Base-by-base conservation (phyloP, 2,329 filamentous ascomycete genomes). In the Rachicladosporium sp. region DNA sequence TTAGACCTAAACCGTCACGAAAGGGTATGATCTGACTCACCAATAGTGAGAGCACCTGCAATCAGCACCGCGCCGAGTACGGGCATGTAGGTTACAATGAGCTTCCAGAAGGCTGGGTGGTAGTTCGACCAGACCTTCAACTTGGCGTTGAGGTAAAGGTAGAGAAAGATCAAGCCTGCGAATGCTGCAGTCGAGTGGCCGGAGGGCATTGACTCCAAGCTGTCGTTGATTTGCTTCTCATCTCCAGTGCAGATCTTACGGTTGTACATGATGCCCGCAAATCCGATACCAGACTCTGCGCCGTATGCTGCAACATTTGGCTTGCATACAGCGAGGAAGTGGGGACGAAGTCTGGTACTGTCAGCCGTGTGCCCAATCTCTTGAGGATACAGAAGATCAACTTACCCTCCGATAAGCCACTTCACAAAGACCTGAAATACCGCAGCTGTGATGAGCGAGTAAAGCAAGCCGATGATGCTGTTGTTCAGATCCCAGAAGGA, bases 351-450 rank as follows among this genome's bases (percentile, higher is more conserved):
- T 3, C 35, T 30, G 15, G 15, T 19, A 19, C 5, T 3, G 15
- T 19, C 15, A 19, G 15, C n/a, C n/a, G n/a, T n/a, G n/a, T n/a
- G n/a, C n/a, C n/a, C n/a, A n/a, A n/a, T n/a, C n/a, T n/a, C n/a
- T n/a, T n/a, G n/a, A n/a, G n/a, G n/a, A n/a, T n/a, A n/a, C n/a
- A n/a, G n/a, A n/a, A n/a, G n/a, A n/a, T n/a, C n/a, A n/a, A n/a
- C 23, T 27, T 7, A 27, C 23, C 80, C 80, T 10, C 81, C 81
- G 46, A 86, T 82, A 32, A 85, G 70, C 71, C 73, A 80, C 61
- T 86, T 86, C 56, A 85, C 51, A 53, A 84, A 79, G 48, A 85
- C 80, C 53, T 86, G 81, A 63, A 86, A 83, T 36, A 85, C 74
- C n/a, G 79, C 76, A 3, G 78, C 78, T 4, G 70, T 67, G 60